Evolutionary conservation across 2,329 filamentous ascomycete species (phyloP).

Genomic region (Colletotrichum melonis): DNA sequence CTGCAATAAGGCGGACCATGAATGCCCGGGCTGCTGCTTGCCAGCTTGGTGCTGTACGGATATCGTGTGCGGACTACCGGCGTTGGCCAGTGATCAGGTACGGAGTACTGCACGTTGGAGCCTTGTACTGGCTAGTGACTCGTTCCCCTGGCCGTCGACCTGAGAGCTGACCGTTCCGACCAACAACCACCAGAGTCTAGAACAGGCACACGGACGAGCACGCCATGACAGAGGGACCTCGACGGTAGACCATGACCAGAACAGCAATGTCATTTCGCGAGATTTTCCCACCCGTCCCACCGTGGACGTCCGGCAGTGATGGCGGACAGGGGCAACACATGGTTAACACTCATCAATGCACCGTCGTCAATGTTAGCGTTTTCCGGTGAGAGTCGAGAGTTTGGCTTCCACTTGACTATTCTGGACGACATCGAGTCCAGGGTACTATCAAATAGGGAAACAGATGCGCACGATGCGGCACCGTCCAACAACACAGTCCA

Average conservation of each 20-base stretch:
- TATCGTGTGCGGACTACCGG: too few relatives aligned
- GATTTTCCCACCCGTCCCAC: conserved; percentile 22
- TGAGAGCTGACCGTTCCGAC: neutral
- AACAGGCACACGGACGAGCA: neutral
- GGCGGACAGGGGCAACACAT: neutral
- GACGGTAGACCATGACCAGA: conserved; percentile 32
- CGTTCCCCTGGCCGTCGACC: neutral
- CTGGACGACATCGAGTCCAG: neutral
- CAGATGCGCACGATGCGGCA: neutral
- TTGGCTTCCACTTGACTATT: neutral
- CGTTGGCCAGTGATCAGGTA: conserved; percentile 5
- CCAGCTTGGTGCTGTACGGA: neutral
- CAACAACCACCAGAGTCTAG: neutral
- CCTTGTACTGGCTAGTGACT: neutral
- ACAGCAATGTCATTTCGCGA: conserved; percentile 33
- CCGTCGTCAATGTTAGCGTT: conserved; percentile 2
- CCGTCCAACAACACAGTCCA: neutral
- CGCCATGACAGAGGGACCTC: conserved; percentile 16
- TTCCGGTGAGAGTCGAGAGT: conserved; percentile 14
- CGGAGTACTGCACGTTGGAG: too few relatives aligned
- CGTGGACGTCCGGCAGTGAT: neutral
- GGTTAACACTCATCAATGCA: neutral
- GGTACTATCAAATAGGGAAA: neutral
- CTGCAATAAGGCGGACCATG: neutral
- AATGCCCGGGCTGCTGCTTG: neutral